phyloP scores from a whole-genome alignment of 1,139 yeast species.

The Nakaseomyces kungkrabaensis region DNA sequence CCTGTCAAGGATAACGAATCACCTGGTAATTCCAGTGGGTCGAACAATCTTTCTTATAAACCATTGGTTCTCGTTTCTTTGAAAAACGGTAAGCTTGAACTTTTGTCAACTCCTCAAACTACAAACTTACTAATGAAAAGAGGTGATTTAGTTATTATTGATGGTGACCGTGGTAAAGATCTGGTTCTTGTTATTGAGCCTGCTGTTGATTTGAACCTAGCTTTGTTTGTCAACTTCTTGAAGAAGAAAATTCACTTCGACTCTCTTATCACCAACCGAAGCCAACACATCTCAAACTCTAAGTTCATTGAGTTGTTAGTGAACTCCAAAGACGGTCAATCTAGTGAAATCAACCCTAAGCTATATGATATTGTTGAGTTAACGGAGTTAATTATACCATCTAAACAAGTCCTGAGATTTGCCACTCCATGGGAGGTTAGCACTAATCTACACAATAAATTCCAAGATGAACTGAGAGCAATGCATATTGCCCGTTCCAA shows the following conservation, averaged over 20 bases:
- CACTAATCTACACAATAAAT: constrained; percentile 32
- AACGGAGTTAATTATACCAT: constrained; percentile 29
- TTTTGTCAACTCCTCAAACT: constrained; percentile 57
- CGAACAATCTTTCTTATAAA: constrained; percentile 26
- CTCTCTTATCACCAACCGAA: constrained; percentile 25
- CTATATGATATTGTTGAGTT: constrained; percentile 30
- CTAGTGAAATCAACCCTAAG: constrained; percentile 24
- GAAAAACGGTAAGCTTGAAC: constrained; percentile 81
- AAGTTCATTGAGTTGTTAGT: constrained; percentile 22
- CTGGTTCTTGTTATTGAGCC: constrained; percentile 69
- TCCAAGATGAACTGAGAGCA: constrained; percentile 38
- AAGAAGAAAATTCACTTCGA: constrained; percentile 45
- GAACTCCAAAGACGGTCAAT: constrained; percentile 19
- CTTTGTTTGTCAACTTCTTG: constrained; percentile 68
- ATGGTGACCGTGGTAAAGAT: constrained; percentile 93
- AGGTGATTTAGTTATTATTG: constrained; percentile 84
- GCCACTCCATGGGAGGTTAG: constrained; percentile 33
- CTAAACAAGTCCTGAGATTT: constrained; percentile 67
- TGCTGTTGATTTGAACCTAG: constrained; percentile 63
- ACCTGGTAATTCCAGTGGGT: constrained; percentile 3
- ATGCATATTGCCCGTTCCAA: constrained; percentile 34
- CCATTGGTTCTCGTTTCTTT: constrained; percentile 65
- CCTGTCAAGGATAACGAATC: constrained; percentile 1
- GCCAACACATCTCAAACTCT: constrained; percentile 24
- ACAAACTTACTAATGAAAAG: constrained; percentile 47